These are phyloP conservation scores for Sporothrix inflata DNA, from an alignment of 2,329 filamentous ascomycete species.

Conservation along the genomic window DNA sequence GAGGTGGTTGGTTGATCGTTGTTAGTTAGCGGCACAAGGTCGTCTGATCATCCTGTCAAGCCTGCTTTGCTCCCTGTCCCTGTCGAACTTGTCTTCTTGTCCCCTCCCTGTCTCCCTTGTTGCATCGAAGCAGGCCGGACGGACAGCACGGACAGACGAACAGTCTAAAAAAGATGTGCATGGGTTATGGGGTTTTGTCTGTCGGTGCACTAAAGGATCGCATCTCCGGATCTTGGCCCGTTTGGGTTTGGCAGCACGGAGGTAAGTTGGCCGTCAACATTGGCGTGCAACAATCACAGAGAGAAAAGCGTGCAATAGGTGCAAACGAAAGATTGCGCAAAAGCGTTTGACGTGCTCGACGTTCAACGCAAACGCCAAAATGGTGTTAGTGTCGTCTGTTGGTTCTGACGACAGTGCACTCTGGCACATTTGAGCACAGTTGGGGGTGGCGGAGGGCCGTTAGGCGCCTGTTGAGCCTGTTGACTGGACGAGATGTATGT, in stretches of 20 bases:
- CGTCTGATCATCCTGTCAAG: conserved; percentile 10
- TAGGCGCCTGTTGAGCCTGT: background rate
- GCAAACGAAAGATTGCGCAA: too few species aligned
- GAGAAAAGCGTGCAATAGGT: too few species aligned
- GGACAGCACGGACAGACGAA: background rate
- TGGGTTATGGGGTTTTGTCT: background rate
- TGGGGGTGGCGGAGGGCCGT: conserved; percentile 15
- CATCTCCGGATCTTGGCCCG: conserved; percentile 16
- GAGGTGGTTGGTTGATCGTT: background rate
- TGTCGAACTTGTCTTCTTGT: background rate
- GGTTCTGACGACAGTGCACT: conserved; percentile 10
- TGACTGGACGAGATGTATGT: background rate
- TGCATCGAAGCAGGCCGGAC: background rate
- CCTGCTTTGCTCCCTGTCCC: background rate
- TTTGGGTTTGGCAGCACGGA: conserved; percentile 9
- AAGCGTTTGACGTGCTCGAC: background rate
- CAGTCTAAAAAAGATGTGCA: background rate
- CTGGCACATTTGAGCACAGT: background rate
- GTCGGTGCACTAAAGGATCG: conserved; percentile 1
- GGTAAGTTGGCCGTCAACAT: too few species aligned
- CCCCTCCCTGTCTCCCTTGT: background rate
- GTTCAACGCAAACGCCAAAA: background rate
- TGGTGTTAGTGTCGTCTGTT: conserved; percentile 15
- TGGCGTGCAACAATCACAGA: background rate
- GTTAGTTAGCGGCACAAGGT: background rate